Percentiles rank a stretch among this genome's conserved stretches.
These are phyloP conservation scores for Spathaspora arborariae DNA, from an alignment of 805 yeast species.

Conservation along the genomic window DNA sequence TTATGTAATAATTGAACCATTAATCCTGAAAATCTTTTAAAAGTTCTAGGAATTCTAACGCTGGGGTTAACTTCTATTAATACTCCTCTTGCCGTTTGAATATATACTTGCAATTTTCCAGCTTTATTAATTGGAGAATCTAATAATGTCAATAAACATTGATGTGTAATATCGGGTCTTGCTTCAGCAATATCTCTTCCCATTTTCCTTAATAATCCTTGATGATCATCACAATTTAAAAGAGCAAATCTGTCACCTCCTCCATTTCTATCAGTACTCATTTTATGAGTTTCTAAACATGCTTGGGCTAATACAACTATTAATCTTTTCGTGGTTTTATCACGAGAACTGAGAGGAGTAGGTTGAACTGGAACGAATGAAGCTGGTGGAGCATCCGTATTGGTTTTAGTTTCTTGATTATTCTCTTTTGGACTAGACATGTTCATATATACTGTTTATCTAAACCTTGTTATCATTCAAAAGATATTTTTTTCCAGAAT, in stretches of 20 bases:
- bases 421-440: not conserved
- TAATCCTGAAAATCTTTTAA: constrained; percentile 93
- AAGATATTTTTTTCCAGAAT: not conserved
- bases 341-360: constrained; percentile 71
- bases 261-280: constrained; percentile 58
- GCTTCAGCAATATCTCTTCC: constrained; percentile 97
- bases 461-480: not conserved
- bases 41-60: constrained; percentile 96
- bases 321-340: constrained; percentile 80
- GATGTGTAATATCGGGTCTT: constrained; percentile 99
- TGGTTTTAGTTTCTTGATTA: not conserved
- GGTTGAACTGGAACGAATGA: constrained; percentile 89
- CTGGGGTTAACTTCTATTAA: constrained; percentile 93
- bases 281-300: constrained; percentile 90
- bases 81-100: constrained; percentile 93
- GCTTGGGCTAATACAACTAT: constrained; percentile 96
- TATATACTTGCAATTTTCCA: constrained; percentile 93
- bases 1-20: constrained; percentile 96
- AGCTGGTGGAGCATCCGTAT: constrained; percentile 39
- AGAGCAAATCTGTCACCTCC: constrained; percentile 85
- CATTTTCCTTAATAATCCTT: constrained; percentile 90
- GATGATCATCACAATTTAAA: constrained; percentile 97
- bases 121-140: constrained; percentile 99
- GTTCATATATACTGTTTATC: not conserved
- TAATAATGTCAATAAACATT: constrained; percentile 86